phyloP scores from a whole-genome alignment of 2,329 filamentous ascomycete species.

The Triangularia verruculosa region DNA sequence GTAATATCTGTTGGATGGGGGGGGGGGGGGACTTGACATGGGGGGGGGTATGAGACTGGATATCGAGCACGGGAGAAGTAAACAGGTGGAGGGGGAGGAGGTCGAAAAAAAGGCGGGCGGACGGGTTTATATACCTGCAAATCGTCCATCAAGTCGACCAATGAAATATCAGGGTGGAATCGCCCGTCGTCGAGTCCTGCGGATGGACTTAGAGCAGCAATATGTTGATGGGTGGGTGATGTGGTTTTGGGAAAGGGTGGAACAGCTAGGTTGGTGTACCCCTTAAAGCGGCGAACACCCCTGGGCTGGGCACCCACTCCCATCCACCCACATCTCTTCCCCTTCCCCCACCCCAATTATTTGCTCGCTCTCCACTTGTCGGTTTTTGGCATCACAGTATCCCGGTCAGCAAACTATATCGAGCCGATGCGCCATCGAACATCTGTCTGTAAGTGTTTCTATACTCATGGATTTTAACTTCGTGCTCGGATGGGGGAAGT shows the following conservation, averaged over 20 bases:
- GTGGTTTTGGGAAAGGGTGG: not conserved
- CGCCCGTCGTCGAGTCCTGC: not conserved
- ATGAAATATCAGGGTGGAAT: not conserved
- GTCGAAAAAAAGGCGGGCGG: constrained; percentile 6
- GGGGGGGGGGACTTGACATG: not conserved
- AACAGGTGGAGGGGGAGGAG: constrained; percentile 1
- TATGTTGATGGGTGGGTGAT: not conserved
- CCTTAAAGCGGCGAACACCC: constrained; percentile 3
- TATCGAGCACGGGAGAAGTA: not conserved
- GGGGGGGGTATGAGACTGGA: not conserved
- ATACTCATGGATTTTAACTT: too few relatives aligned
- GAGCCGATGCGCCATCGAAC: not conserved
- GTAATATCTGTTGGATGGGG: not conserved
- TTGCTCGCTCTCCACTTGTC: not conserved
- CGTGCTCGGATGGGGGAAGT: too few relatives aligned
- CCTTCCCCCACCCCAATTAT: not conserved
- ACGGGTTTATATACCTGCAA: not conserved
- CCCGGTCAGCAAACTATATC: not conserved
- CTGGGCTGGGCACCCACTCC: not conserved
- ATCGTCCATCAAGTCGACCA: not conserved
- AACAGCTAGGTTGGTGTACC: not conserved
- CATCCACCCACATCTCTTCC: not conserved
- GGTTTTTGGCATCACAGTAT: not conserved
- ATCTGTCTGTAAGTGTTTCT: not conserved
- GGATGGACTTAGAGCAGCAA: not conserved